Conservation (phyloP, 202 grass and related monocot genomes). For the Saccharum hybrid region DNA sequence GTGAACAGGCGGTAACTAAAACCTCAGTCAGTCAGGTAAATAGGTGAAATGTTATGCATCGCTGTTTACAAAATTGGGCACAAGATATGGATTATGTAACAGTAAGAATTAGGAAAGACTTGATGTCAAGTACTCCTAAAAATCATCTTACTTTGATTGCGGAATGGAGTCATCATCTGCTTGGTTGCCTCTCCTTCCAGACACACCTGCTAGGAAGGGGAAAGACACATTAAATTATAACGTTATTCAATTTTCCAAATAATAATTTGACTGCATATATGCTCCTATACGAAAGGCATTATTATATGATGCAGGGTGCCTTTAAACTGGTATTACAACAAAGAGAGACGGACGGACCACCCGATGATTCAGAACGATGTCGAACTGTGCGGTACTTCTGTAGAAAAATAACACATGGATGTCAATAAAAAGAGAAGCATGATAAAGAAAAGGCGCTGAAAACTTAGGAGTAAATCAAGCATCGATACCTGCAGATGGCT, state of each 20-base stretch:
- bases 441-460: not conserved
- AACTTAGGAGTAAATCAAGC: conserved; percentile 14
- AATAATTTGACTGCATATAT: not conserved
- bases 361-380: conserved; percentile 53
- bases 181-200: conserved; percentile 30
- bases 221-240: not conserved
- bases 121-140: conserved; percentile 3
- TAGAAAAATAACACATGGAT: conserved; percentile 17
- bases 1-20: not conserved
- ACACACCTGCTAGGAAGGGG: not conserved
- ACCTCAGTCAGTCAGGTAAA: not conserved
- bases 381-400: conserved; percentile 72
- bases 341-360: conserved; percentile 53
- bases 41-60: not conserved
- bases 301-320: not conserved
- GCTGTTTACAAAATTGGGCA: not conserved
- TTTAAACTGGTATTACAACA: conserved; percentile 23
- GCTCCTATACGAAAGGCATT: not conserved
- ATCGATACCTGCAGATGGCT: conserved; percentile 79
- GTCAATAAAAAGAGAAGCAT: conserved; percentile 32
- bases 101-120: conserved; percentile 9
- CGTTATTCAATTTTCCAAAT: not conserved
- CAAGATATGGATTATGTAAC: not conserved
- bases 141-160: conserved; percentile 53
- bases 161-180: conserved; percentile 31